Evolutionary conservation across 148 eudicot species (phyloP), one percentile per base, ranked within the genome.

Genomic region (Heliamphora exappendiculata): DNA sequence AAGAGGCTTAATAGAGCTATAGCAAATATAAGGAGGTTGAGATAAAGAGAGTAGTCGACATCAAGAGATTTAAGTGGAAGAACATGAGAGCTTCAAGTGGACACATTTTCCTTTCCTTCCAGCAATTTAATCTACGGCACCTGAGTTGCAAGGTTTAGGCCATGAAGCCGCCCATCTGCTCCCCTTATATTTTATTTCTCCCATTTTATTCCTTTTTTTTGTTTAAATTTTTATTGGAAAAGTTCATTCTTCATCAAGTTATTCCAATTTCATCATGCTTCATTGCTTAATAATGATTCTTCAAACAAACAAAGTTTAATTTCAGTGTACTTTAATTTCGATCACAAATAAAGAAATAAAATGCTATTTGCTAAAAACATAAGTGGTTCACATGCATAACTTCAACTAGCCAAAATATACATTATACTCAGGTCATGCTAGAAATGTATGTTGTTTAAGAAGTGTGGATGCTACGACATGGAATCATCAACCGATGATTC

Each of bases 61-160:
- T 67, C 72, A 26, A 69, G 54, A 44, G 55, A 69, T 45, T 44
- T 69, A 22, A 69, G 24, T 47, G 24, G 37, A 29, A 69, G 54
- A 67, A 28, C 19, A 28, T n/a, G n/a, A 37, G 36, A 47, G 31
- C 73, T 69, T 69, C 57, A 45, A 14, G 6, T 24, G 36, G 37
- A 47, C n/a, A 24, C 36, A 17, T 20, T 67, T 45, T 68, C 44
- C 54, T 19, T 44, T 42, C 12, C 4, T 22, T 45, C 71, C 51
- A 51, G 19, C 20, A 36, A 72, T 36, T 51, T 36, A 53, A 51
- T 34, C 45, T 31, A 14, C 50, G 28, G 55, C 28, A 33, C 19
- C 50, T 50, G 58, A 41, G 59, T 33, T 34, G 39, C 7, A 9
- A 4, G 19, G 49, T 39, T 13, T 36, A 39, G 24, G 70, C 33